Base-by-base conservation (phyloP, 2,329 filamentous ascomycete genomes). In the Aspergillus floridensis region DNA sequence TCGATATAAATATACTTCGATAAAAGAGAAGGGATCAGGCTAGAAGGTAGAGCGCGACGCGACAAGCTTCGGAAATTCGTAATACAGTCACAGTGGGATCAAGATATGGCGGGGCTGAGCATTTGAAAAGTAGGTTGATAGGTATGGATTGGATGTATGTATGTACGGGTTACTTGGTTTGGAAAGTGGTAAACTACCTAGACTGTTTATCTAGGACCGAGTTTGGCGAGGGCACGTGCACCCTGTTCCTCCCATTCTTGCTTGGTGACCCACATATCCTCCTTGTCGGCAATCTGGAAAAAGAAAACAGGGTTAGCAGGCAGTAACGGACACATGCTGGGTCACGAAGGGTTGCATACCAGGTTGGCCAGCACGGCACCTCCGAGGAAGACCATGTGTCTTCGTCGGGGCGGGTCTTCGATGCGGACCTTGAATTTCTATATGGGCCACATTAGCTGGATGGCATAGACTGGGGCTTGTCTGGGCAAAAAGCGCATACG, bases 311-410 rank as follows among this genome's bases (percentile, higher is more conserved):
- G 24, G 32, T 57, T 29, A 44, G 31, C n/a, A 12, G 14, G 10
- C n/a, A 16, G 19, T 12, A 10, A n/a, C 16, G 7, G 16, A 19
- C 21, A 29, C 26, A 6, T 49, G 49, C 53, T 14, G 44, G 7
- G 22, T n/a, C 4, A 29, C 7, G 11, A 24, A 11, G 10, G 49
- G 32, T 26, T 76, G 26, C 82, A 74, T 78, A 86, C 83, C 77
- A 99, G 96, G 76, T 98, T 98, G 69, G 95, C 95, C 70, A 99
- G 82, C 63, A 99, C 95, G 26, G 95, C 95, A 69, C 95, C 95
- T 59, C 95, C 95, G 58, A 99, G 80, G 84, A 99, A 98, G n/a
- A 99, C 95, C 93, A 99, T 98, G 82, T 99, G 95, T 78, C 93
- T 86, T 80, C 95, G 86, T 79, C 95, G 86, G 35, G 95, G 95